Conservation (phyloP, 257 asterid species). For the Henckelia pumila region DNA sequence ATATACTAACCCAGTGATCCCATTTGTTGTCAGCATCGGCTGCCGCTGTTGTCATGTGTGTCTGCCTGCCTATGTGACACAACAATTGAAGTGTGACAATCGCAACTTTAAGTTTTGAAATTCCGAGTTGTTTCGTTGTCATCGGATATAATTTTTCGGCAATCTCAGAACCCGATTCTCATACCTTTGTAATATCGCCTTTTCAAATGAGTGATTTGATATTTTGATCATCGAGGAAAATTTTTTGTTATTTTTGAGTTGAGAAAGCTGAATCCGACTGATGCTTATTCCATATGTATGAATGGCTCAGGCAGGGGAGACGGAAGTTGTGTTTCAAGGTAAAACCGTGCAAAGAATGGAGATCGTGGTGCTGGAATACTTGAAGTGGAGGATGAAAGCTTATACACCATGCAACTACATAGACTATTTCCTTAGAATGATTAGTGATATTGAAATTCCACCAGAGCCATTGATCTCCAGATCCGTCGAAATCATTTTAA, state of each 20-base stretch:
- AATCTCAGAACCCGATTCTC: neutral
- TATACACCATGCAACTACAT: conserved; percentile 64
- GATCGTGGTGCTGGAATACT: conserved; percentile 50
- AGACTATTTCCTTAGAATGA: conserved; percentile 51
- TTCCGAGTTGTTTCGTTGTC: neutral
- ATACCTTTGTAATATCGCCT: neutral
- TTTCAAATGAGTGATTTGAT: neutral
- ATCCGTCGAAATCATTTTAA: conserved; percentile 48
- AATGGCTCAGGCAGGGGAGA: conserved; percentile 54
- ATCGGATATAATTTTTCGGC: neutral
- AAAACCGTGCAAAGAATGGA: conserved; percentile 73
- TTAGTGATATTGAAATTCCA: conserved; percentile 27
- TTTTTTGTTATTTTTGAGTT: neutral
- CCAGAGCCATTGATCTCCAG: conserved; percentile 35
- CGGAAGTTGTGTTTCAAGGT: conserved; percentile 51
- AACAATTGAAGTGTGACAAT: neutral
- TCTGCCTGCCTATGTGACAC: neutral
- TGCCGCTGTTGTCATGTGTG: neutral
- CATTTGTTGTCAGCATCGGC: neutral
- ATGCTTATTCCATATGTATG: conserved; percentile 11
- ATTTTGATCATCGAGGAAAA: neutral
- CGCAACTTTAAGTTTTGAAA: neutral
- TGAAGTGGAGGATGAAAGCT: conserved; percentile 71
- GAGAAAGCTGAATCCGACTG: neutral
- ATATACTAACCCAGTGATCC: neutral